A percentile compares a stretch with the other conserved stretches of the same genome.
Conservation (phyloP, 75 land plant species). For the Selaginella tamariscina region DNA sequence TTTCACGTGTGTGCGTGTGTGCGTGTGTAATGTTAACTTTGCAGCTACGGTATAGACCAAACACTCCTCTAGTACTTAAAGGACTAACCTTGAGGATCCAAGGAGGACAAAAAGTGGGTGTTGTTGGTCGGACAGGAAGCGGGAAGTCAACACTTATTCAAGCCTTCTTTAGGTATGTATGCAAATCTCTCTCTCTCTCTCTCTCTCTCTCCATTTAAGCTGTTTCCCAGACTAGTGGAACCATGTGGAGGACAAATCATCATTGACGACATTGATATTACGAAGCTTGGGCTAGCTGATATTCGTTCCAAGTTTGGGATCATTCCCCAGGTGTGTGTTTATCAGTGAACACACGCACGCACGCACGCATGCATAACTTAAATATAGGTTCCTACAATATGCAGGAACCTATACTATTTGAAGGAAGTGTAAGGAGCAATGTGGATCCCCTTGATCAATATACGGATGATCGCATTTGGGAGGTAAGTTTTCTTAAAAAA, state of each 20-base stretch:
- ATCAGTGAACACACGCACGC: no score
- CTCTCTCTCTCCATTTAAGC: no score
- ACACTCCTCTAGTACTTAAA: slow-evolving; percentile 66
- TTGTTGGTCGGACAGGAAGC: slow-evolving; percentile 93
- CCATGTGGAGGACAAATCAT: slow-evolving; percentile 61
- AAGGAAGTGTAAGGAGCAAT: slow-evolving; percentile 87
- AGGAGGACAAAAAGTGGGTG: slow-evolving; percentile 81
- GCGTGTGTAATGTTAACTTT: background rate
- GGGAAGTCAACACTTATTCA: slow-evolving; percentile 90
- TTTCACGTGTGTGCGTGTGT: background rate
- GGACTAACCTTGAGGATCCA: slow-evolving; percentile 48
- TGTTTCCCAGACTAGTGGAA: slow-evolving; percentile 80
- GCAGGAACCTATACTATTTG: slow-evolving; percentile 93
- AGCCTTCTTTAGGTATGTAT: slow-evolving; percentile 68
- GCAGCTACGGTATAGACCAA: slow-evolving; percentile 65
- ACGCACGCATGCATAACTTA: no score
- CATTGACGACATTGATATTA: slow-evolving; percentile 68
- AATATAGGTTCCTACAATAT: no score
- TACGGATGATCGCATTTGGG: slow-evolving; percentile 85
- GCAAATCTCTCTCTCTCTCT: no score
- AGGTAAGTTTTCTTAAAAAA: slow-evolving; percentile 38
- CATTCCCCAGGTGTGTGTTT: no score
- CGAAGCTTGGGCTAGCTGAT: slow-evolving; percentile 63
- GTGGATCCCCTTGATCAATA: slow-evolving; percentile 70
- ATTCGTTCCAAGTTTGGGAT: slow-evolving; percentile 78